These are phyloP conservation scores for Corinectria fuckeliana DNA, from an alignment of 2,329 filamentous ascomycete species.

Conservation along the genomic window DNA sequence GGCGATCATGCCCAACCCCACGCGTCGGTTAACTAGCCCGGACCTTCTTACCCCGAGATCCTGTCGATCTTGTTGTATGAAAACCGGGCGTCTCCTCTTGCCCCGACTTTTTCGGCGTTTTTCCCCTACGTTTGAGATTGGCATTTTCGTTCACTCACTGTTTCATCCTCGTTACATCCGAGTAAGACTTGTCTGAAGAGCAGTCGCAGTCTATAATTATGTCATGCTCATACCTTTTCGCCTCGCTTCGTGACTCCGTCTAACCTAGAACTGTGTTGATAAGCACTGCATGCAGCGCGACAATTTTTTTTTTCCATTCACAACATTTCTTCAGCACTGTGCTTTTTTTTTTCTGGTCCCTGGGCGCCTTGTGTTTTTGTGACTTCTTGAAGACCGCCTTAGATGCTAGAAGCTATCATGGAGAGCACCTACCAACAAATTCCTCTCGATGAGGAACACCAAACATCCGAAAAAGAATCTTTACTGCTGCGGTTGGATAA, in stretches of 20 bases:
- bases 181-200: not conserved
- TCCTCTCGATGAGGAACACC: conserved; percentile 22
- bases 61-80: not conserved
- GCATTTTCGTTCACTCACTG: not conserved
- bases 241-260: not conserved
- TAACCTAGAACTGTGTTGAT: not conserved
- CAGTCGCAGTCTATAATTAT: not conserved
- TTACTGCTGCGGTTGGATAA: conserved; percentile 7
- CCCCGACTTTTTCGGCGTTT: not conserved
- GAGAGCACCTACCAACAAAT: conserved; percentile 9
- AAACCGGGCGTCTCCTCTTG: not conserved
- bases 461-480: conserved; percentile 18
- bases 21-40: not conserved
- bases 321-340: not conserved
- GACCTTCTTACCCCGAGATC: not conserved
- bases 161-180: not conserved
- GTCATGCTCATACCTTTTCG: not conserved
- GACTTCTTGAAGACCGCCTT: not conserved
- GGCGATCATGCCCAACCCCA: conserved; percentile 1
- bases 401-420: not conserved
- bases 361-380: not conserved
- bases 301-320: not conserved
- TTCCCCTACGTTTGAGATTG: conserved; percentile 1
- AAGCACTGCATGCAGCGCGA: not conserved
- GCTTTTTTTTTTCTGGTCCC: not conserved